Conservation (phyloP, 257 asterid genomes). For the Solanum dulcamara region DNA sequence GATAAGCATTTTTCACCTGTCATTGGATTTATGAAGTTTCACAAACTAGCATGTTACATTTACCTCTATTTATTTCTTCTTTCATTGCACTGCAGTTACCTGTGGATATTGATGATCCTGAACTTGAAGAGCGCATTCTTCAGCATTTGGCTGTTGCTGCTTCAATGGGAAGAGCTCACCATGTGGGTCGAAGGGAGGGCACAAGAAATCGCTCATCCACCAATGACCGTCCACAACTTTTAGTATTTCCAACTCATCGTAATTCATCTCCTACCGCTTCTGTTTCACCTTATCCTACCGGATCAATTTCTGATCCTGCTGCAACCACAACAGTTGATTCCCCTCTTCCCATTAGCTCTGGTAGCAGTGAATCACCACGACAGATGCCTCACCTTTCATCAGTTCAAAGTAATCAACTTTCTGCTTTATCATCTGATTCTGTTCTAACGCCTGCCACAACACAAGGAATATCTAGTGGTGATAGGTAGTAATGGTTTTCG, state of each 20-base stretch:
- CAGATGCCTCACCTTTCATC: slow-evolving; percentile 12
- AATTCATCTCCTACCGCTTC: slow-evolving; percentile 34
- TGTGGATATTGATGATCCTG: slow-evolving; percentile 49
- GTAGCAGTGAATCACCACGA: slow-evolving; percentile 16
- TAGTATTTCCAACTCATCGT: slow-evolving; percentile 41
- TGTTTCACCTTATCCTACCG: slow-evolving; percentile 25
- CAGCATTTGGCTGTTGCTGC: slow-evolving; percentile 94
- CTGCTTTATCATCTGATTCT: slow-evolving; percentile 49
- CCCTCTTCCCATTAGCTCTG: slow-evolving; percentile 7
- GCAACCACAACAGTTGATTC: slow-evolving; percentile 18
- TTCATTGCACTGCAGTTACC: slow-evolving; percentile 43
- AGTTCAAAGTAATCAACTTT: slow-evolving; percentile 21
- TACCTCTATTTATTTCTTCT: slow-evolving; percentile 4
- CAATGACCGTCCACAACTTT: slow-evolving; percentile 45
- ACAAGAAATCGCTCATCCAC: slow-evolving; percentile 44
- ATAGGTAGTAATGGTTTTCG: slow-evolving; percentile 35
- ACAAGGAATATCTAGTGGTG: slow-evolving; percentile 21
- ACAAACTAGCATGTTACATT: background rate
- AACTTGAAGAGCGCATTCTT: slow-evolving; percentile 76
- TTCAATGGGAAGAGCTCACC: slow-evolving; percentile 80
- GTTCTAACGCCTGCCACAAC: slow-evolving; percentile 11
- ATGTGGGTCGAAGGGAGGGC: slow-evolving; percentile 51
- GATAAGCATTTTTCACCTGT: background rate
- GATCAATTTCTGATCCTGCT: slow-evolving; percentile 29
- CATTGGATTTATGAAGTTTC: background rate